These are phyloP conservation scores for Melaleuca quinquenervia DNA, from an alignment of 345 rosid genomes.

Conservation along the genomic window DNA sequence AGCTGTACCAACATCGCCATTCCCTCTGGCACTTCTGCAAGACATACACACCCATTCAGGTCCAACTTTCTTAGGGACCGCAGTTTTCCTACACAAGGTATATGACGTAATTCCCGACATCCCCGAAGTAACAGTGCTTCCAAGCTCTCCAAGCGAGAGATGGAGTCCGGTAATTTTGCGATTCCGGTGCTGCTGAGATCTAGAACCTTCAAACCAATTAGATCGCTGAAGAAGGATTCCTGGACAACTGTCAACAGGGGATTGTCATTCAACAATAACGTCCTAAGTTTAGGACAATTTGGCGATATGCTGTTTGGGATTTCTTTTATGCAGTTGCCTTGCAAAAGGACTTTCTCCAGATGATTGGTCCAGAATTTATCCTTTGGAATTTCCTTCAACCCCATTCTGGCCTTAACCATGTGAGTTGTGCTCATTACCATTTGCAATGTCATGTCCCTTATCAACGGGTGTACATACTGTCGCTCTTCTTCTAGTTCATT, in stretches of 20 bases:
- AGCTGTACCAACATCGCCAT: constrained; percentile 4
- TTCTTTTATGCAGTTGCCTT: neutral
- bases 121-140: neutral
- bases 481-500: neutral
- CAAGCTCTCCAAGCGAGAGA: neutral
- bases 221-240: neutral
- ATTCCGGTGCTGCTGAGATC: neutral
- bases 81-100: constrained; percentile 5
- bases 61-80: neutral
- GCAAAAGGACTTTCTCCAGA: constrained; percentile 3
- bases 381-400: neutral
- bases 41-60: neutral
- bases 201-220: neutral
- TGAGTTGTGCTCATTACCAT: neutral
- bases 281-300: neutral
- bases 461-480: constrained; percentile 7
- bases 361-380: neutral
- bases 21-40: constrained; percentile 5
- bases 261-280: neutral
- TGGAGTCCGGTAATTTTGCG: neutral
- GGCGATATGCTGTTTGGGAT: neutral
- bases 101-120: rapidly evolving
- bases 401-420: neutral
- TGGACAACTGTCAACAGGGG: neutral
- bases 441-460: constrained; percentile 12